Evolutionary conservation across 257 asterid species (phyloP), one percentile per base, ranked within the genome.

Genomic region (Linaria vulgaris): DNA sequence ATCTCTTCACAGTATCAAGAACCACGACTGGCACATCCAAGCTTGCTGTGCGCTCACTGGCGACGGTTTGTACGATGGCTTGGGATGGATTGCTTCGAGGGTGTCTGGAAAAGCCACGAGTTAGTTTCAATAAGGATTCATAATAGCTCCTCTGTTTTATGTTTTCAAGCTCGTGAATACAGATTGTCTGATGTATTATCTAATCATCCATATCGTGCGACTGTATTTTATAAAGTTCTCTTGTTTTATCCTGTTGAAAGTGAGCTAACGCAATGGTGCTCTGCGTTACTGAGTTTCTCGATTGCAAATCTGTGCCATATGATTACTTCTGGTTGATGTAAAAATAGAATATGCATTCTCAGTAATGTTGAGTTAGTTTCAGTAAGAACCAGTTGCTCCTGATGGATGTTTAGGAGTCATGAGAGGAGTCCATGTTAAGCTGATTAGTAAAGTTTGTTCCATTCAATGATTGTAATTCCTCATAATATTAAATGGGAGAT

Each of bases 21-120:
- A 94, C 76, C 99, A 94, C 14, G 99, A 94, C 66, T 90, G 99
- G 99, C 99, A 94, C 38, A 94, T 94, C 67, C 99, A 94, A 69
- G 96, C 96, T 68, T 87, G 96, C 74, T 84, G 85, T 30, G 99
- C 99, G 31, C 80, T 94, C 38, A 94, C 96, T 5, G 99, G 97
- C 13, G 99, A 94, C 5, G 99, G 99, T 14, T 72, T 94, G 52
- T 90, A 94, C 5, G 99, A 94, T 25, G 99, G 99, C 21, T 66
- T 94, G 80, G 99, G 99, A 4, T 94, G 99, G 99, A 81, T 90
- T 39, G 97, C 97, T 0, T 96, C 89, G 74, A 80, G 80, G 61
- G 99, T 89, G 45, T 65, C 91, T 0, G 99, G 96, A 20, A 92
- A 88, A 75, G 69, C 95, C 20, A 67, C 95, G 23, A 83, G 84